Percentiles rank a stretch among this genome's conserved stretches.
phyloP scores from a whole-genome alignment of 164 flowering plant genomes.

The Stephania japonica region DNA sequence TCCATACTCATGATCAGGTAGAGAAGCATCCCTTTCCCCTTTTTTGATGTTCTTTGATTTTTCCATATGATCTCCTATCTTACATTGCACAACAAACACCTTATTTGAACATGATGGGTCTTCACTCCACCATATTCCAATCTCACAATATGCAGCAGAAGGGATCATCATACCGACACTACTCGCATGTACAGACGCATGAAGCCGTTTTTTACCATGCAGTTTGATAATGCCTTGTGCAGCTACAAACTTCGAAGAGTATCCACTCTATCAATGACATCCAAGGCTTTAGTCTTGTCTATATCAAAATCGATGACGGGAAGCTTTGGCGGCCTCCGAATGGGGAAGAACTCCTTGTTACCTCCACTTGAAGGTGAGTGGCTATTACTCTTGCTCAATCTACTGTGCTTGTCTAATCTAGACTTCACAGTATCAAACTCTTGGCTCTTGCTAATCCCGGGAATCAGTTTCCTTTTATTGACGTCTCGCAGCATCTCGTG shows the following conservation, averaged over 20 bases:
- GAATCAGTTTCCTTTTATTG: slow-evolving; percentile 64
- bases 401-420: slow-evolving; percentile 24
- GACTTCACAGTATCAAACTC: slow-evolving; percentile 63
- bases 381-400: slow-evolving; percentile 70
- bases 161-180: not conserved
- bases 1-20: slow-evolving; percentile 1
- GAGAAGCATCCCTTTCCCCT: not conserved
- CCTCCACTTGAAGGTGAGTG: slow-evolving; percentile 59
- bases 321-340: slow-evolving; percentile 42
- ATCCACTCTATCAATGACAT: slow-evolving; percentile 90
- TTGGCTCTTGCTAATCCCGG: slow-evolving; percentile 93
- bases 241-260: slow-evolving; percentile 29
- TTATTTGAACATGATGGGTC: not conserved
- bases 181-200: not conserved
- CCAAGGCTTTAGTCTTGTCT: slow-evolving; percentile 77
- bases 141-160: not conserved
- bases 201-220: not conserved
- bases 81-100: not conserved
- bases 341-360: slow-evolving; percentile 38
- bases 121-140: slow-evolving; percentile 1
- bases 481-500: slow-evolving; percentile 79
- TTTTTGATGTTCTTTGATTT: not conserved
- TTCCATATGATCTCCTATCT: not conserved
- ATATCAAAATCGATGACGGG: slow-evolving; percentile 75
- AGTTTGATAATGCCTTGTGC: not conserved